Base-by-base conservation (phyloP, 305 asterid species). In the Plantago lanceolata region DNA sequence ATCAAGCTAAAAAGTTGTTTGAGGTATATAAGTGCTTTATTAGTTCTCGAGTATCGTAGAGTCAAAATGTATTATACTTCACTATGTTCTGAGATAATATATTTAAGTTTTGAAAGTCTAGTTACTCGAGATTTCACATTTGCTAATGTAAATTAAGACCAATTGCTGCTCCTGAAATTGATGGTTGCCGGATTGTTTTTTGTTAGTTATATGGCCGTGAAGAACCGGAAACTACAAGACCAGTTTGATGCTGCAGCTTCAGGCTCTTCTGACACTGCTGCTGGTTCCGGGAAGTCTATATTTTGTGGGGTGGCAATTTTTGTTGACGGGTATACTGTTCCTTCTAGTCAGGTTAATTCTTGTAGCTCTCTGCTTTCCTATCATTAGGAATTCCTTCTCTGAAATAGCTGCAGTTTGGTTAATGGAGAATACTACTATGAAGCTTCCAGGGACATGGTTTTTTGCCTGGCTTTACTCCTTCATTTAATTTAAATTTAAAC, bases 261-360 rank as follows among this genome's bases (percentile, higher is more conserved):
- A 51, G 84, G 83, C 78, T 76, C 97, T 77, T 84, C 88, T 43
- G 77, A 60, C 62, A 77, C 82, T 60, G 90, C 79, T 19, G 61
- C 85, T 37, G 65, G 65, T 64, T 76, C 77, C 24, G 82, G 71
- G 71, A 83, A 60, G 44, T 71, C 81, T 76, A 78, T 89, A 70
- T 93, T 93, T 79, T 65, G 65, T 12, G 92, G 97, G 35, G 94
- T 93, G 72, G 82, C 95, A 1, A 87, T 93, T 68, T 93, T 93
- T 79, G 96, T 93, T 50, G 99, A 93, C 80, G 99, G 99, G 76
- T 93, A 89, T 71, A 93, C 99, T 13, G 79, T 87, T 69, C 99
- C 99, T 45, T 86, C 99, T 37, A 87, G 85, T 75, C 99, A 93
- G 99, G 99, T 93, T 69, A 33, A 51, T 14, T 73, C 7, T 65